A percentile compares a stretch with the other conserved stretches of the same genome.
Conservation (phyloP, 192 early-diverging fungal genomes). For the Coemansia sp. region DNA sequence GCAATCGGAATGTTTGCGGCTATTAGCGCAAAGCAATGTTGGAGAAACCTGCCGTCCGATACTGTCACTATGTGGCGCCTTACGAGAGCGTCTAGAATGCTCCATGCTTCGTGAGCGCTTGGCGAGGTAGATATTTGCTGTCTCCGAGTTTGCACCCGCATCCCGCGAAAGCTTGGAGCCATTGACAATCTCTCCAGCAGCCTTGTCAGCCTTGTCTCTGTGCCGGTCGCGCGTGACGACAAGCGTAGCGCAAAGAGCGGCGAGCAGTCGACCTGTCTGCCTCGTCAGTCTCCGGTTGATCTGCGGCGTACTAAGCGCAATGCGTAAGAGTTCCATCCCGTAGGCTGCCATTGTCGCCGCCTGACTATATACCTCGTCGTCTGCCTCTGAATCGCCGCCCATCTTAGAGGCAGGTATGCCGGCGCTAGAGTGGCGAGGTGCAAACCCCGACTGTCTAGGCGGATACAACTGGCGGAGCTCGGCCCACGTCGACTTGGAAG, state of each 20-base stretch:
- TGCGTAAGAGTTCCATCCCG: background rate
- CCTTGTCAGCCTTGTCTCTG: too few relatives aligned
- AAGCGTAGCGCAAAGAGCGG: background rate
- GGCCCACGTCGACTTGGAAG: background rate
- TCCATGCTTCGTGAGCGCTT: too few relatives aligned
- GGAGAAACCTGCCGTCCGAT: too few relatives aligned
- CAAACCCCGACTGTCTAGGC: background rate
- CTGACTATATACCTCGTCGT: background rate
- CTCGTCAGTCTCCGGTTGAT: background rate
- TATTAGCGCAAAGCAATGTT: too few relatives aligned
- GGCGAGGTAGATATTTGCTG: too few relatives aligned
- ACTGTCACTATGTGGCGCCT: too few relatives aligned
- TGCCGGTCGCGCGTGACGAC: background rate
- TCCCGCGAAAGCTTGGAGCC: too few relatives aligned
- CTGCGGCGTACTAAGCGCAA: background rate
- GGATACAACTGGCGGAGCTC: background rate
- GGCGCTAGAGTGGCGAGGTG: background rate
- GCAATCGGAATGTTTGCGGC: background rate
- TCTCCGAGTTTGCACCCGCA: background rate
- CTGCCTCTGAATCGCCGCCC: background rate
- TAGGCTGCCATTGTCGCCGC: background rate
- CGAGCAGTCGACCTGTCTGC: background rate
- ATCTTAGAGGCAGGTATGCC: too few relatives aligned
- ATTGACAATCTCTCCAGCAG: too few relatives aligned
- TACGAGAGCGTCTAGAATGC: too few relatives aligned